Evolutionary conservation across 225 moss, liverwort and hornwort species (phyloP).

Genomic region (Bryum argenteum): DNA sequence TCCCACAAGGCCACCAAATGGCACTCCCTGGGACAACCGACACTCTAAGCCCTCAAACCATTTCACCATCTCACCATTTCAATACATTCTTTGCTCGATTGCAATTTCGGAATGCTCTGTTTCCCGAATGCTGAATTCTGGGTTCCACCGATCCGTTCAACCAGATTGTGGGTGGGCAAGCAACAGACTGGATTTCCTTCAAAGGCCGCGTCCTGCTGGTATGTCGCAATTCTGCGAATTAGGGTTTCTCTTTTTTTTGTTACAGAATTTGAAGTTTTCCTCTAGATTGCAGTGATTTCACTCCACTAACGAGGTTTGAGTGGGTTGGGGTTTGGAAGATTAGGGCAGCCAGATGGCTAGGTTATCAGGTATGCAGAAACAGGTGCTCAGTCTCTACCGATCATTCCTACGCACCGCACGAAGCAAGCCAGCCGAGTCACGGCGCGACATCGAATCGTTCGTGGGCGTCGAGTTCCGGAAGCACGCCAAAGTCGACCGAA

Average conservation of each 20-base stretch:
- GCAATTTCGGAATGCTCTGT: too few relatives aligned
- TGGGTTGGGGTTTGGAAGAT: conserved; percentile 10
- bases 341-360: conserved; percentile 59
- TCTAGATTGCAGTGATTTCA: background rate
- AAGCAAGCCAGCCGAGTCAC: conserved; percentile 65
- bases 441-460: conserved; percentile 67
- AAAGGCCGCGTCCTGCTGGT: too few relatives aligned
- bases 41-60: too few relatives aligned
- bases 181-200: too few relatives aligned
- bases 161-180: too few relatives aligned
- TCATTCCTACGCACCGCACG: conserved; percentile 79
- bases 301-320: conserved; percentile 4
- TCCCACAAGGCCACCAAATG: too few relatives aligned
- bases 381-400: conserved; percentile 87
- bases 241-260: background rate
- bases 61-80: too few relatives aligned
- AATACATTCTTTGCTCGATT: too few relatives aligned
- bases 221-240: conserved; percentile 5
- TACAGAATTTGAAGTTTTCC: background rate
- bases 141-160: too few relatives aligned
- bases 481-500: conserved; percentile 72
- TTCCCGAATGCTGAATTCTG: too few relatives aligned
- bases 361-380: conserved; percentile 86
- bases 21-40: too few relatives aligned
- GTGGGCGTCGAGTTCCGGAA: conserved; percentile 77